Evolutionary conservation across 306 rosid species (phyloP), one percentile per base, ranked within the genome.

Genomic region (Oemleria cerasiformis): DNA sequence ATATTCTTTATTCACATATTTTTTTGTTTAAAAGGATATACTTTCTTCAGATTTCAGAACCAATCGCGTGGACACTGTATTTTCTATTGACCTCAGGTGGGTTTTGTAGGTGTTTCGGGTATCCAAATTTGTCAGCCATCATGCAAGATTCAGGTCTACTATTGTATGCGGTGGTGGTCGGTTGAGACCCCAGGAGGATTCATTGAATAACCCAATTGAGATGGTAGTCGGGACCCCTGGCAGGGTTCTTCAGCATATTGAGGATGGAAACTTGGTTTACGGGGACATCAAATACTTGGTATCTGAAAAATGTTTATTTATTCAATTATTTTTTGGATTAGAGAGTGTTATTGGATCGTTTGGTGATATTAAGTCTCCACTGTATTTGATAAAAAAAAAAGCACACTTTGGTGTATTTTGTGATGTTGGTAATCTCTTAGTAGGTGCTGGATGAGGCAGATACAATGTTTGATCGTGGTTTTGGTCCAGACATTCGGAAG

Each of bases 381-480:
- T 39, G 34, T 60, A n/a, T 41, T 73, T 13, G 9, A 38, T 51
- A 54, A 12, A 59, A 19, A 47, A 50, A 12, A 6, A 23, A 14
- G 16, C 43, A 53, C 53, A 67, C 41, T 49, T 23, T 53, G 41
- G 58, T 81, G 15, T 49, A 41, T 30, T 71, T 78, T 11, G 45
- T 73, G 78, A 70, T 11, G 17, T 50, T 65, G 57, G 34, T 69
- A 58, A 74, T 73, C 69, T 44, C 49, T 76, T 78, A 63, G 77
- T 72, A 94, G 99, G 96, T 94, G 61, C 83, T 94, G 78, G 99
- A 94, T 74, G 99, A 94, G 86, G 99, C 97, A 34, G 97, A 94
- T 83, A 91, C 97, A 30, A 94, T 91, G 99, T 94, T 94, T 84
- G 99, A 94, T 86, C 90, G 84, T 63, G 99, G 97, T 45, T 91